Evolutionary conservation across 257 asterid genomes (phyloP).

Genomic region (Capsicum rhomboideum): DNA sequence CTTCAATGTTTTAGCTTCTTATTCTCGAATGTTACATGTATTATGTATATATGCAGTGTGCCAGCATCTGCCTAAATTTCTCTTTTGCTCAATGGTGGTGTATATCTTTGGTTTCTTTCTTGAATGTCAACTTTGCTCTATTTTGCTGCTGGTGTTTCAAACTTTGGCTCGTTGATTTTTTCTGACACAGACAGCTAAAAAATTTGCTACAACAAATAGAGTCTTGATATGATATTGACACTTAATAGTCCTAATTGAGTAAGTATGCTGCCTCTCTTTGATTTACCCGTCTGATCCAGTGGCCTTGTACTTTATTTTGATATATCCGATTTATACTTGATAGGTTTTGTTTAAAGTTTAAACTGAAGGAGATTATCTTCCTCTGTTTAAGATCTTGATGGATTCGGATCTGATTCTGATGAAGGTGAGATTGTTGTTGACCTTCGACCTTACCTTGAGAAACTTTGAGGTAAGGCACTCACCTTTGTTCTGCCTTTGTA

Average conservation of each 20-base stretch:
- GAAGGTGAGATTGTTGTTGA: too few relatives aligned
- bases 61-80: background rate
- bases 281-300: background rate
- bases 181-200: background rate
- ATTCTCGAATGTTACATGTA: background rate
- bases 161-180: background rate
- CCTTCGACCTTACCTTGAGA: too few relatives aligned
- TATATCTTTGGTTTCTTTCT: background rate
- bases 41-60: background rate
- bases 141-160: background rate
- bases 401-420: too few relatives aligned
- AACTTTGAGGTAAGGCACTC: too few relatives aligned
- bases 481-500: too few relatives aligned
- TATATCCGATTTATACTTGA: background rate
- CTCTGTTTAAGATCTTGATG: too few relatives aligned
- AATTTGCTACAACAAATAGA: background rate
- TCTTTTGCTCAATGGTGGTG: background rate
- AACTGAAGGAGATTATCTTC: background rate
- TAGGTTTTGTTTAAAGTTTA: background rate
- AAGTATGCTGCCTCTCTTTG: background rate
- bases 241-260: background rate
- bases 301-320: background rate
- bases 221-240: background rate
- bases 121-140: background rate
- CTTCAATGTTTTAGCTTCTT: background rate